A percentile compares a stretch with the other conserved stretches of the same genome.
phyloP scores from a whole-genome alignment of 1,284 basidiomycete genomes.

The Puccinia polysora region DNA sequence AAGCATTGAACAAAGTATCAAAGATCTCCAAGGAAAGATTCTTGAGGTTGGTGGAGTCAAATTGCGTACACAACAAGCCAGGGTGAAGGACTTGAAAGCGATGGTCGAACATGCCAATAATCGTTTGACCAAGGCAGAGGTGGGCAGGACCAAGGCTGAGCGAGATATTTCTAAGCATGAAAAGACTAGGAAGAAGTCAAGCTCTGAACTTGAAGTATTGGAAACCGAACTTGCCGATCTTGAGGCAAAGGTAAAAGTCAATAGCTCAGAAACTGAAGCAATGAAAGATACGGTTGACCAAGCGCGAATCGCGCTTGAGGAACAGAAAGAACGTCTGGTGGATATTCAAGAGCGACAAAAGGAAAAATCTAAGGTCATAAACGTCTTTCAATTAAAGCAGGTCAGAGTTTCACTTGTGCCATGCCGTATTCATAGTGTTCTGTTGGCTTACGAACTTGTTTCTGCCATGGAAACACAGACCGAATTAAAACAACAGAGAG shows the following conservation, averaged over 20 bases:
- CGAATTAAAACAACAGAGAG: slow-evolving; percentile 60
- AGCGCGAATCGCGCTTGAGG: slow-evolving; percentile 64
- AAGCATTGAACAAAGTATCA: slow-evolving; percentile 74
- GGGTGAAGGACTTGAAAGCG: slow-evolving; percentile 74
- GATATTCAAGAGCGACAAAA: slow-evolving; percentile 73
- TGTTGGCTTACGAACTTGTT: too few species aligned
- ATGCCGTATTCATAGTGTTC: background rate
- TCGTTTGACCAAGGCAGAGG: slow-evolving; percentile 89
- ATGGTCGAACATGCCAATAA: slow-evolving; percentile 80
- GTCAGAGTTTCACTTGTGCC: slow-evolving; percentile 55
- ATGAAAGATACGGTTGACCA: slow-evolving; percentile 65
- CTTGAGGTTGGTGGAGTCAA: slow-evolving; percentile 83
- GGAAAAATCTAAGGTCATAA: slow-evolving; percentile 70
- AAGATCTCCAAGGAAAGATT: slow-evolving; percentile 83
- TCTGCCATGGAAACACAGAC: slow-evolving; percentile 42
- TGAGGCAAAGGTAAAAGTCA: slow-evolving; percentile 62
- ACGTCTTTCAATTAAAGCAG: slow-evolving; percentile 77
- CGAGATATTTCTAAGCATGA: slow-evolving; percentile 72
- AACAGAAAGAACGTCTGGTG: slow-evolving; percentile 66
- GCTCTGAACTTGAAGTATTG: slow-evolving; percentile 62
- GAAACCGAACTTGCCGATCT: slow-evolving; percentile 65
- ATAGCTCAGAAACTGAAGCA: slow-evolving; percentile 62
- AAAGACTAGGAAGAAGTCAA: slow-evolving; percentile 62
- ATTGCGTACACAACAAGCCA: slow-evolving; percentile 79
- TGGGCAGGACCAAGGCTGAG: slow-evolving; percentile 78